Evolutionary conservation across 164 flowering plant species (phyloP).

Genomic region (Santalum album): DNA sequence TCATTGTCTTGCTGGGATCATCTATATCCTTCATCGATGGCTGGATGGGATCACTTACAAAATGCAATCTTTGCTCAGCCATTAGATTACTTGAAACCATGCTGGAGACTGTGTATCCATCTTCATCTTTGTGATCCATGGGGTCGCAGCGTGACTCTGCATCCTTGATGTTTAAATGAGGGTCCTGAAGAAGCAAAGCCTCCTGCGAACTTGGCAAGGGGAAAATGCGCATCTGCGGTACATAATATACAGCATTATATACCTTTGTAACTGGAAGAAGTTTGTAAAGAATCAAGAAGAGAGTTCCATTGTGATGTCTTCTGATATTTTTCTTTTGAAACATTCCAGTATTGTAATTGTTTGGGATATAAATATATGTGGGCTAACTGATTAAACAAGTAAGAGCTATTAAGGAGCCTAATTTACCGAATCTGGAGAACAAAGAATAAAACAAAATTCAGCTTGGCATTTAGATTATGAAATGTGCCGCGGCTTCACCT

Average conservation of each 20-base stretch:
- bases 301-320: no score
- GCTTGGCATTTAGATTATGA: no score
- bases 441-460: no score
- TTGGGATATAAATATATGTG: background rate
- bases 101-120: constrained; percentile 2
- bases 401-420: background rate
- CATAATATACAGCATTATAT: background rate
- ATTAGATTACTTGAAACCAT: constrained; percentile 5
- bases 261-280: no score
- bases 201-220: constrained; percentile 10
- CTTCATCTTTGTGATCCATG: constrained; percentile 4
- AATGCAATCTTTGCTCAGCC: constrained; percentile 8
- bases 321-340: no score
- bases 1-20: constrained; percentile 23
- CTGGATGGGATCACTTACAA: no score
- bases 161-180: constrained; percentile 26
- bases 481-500: no score
- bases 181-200: constrained; percentile 45
- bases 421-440: no score
- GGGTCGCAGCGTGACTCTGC: constrained; percentile 9
- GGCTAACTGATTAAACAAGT: background rate
- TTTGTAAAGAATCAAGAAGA: no score
- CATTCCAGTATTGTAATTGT: no score
- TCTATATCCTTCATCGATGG: constrained; percentile 13
- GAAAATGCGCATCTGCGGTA: constrained; percentile 19